Conservation (phyloP, 177 flowering plant species). For the Vitis hybrid region DNA sequence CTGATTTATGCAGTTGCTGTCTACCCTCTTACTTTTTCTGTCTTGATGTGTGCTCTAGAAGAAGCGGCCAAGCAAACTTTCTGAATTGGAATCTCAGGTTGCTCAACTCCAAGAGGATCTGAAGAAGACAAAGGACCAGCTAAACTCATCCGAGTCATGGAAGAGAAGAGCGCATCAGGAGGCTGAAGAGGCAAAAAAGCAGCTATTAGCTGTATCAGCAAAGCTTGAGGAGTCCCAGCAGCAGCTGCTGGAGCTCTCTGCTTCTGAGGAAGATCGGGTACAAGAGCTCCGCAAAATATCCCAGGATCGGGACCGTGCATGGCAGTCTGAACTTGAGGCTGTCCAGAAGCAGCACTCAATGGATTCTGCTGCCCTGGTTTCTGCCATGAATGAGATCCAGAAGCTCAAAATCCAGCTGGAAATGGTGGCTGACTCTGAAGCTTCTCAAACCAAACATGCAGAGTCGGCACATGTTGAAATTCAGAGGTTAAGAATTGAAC, state of each 20-base stretch:
- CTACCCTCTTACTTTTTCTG: not conserved
- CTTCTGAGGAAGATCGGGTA: slow-evolving; percentile 52
- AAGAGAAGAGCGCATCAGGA: slow-evolving; percentile 62
- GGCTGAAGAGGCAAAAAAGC: slow-evolving; percentile 70
- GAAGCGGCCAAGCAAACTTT: slow-evolving; percentile 51
- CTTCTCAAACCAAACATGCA: slow-evolving; percentile 38
- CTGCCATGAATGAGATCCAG: slow-evolving; percentile 72
- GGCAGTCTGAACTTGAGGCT: slow-evolving; percentile 82
- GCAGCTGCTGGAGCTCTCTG: slow-evolving; percentile 63
- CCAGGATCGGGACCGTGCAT: slow-evolving; percentile 68
- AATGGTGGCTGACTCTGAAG: slow-evolving; percentile 52
- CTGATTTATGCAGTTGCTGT: not conserved
- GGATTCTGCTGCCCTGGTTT: slow-evolving; percentile 60
- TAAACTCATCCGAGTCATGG: slow-evolving; percentile 57
- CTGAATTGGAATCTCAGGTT: slow-evolving; percentile 72
- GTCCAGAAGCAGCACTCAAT: slow-evolving; percentile 63
- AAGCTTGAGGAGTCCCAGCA: slow-evolving; percentile 66
- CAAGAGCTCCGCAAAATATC: slow-evolving; percentile 66
- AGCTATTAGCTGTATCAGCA: slow-evolving; percentile 47
- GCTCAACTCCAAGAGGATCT: slow-evolving; percentile 70
- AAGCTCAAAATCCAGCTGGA: slow-evolving; percentile 67
- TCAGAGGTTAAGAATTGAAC: slow-evolving; percentile 46
- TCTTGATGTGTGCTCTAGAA: slow-evolving; percentile 40
- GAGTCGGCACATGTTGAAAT: slow-evolving; percentile 52
- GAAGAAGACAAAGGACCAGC: slow-evolving; percentile 64